Percentiles rank a stretch among this genome's conserved stretches.
Conservation (phyloP, 2,329 filamentous ascomycete species). For the Colletotrichum destructivum region DNA sequence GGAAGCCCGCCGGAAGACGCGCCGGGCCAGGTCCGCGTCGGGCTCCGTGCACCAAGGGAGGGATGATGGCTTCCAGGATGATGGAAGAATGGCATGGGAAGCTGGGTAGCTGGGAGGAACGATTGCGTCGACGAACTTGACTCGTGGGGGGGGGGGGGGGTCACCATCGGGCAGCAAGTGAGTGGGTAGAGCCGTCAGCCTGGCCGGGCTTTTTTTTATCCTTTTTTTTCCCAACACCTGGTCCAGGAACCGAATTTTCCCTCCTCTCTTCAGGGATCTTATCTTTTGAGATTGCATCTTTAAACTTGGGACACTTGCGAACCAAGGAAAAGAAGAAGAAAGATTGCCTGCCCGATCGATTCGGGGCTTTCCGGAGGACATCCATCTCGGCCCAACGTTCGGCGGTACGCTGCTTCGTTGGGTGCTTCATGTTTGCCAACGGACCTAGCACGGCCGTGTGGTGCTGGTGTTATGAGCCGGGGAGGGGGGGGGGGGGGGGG, state of each 20-base stretch:
- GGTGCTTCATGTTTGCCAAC: background rate
- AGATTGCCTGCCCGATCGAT: background rate
- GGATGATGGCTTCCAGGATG: background rate
- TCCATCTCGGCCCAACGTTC: constrained; percentile 20
- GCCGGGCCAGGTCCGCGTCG: background rate
- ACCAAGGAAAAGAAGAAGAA: background rate
- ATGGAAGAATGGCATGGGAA: background rate
- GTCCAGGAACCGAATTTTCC: too few species aligned
- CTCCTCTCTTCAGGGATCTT: too few species aligned
- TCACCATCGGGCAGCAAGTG: background rate
- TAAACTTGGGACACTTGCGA: background rate
- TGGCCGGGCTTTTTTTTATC: constrained; percentile 2
- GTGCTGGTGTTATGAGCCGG: background rate
- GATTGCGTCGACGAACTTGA: background rate
- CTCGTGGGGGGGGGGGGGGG: background rate
- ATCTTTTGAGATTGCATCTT: background rate
- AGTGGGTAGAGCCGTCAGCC: background rate
- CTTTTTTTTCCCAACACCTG: background rate
- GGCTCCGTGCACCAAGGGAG: background rate
- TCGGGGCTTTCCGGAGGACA: constrained; percentile 21
- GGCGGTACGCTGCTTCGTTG: constrained; percentile 7
- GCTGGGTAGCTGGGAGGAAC: background rate
- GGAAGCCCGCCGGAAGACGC: background rate
- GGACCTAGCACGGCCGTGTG: background rate
- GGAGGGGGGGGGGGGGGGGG: too few species aligned